These are phyloP conservation scores for Cryoendolithus antarcticus DNA, from an alignment of 2,329 filamentous ascomycete species.

Conservation along the genomic window DNA sequence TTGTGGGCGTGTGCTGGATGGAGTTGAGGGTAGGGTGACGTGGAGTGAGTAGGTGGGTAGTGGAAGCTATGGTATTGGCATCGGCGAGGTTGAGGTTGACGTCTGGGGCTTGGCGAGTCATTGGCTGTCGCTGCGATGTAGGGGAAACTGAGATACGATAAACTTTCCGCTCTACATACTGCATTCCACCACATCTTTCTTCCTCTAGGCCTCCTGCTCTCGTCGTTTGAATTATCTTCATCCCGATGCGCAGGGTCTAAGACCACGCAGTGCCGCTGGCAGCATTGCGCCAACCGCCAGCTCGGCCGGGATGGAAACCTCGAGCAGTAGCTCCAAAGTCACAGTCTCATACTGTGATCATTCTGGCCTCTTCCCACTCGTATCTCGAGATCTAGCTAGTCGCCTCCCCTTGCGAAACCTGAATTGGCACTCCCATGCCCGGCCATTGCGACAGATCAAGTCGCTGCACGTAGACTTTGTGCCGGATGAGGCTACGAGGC, in stretches of 20 bases:
- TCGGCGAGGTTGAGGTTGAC: no score
- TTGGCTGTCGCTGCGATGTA: no score
- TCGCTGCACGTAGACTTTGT: slow-evolving; percentile 82
- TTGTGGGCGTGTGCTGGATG: slow-evolving; percentile 10
- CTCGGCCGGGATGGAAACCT: slow-evolving; percentile 25
- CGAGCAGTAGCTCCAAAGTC: slow-evolving; percentile 37
- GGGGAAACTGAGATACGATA: no score
- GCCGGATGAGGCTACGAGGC: slow-evolving; percentile 28
- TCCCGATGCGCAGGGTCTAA: no score
- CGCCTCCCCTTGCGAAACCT: slow-evolving; percentile 80
- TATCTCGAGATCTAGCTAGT: slow-evolving; percentile 64
- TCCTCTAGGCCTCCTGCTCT: no score
- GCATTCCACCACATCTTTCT: no score
- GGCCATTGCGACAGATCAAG: slow-evolving; percentile 84
- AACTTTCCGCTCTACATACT: no score
- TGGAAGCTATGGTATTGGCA: neutral
- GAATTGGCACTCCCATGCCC: slow-evolving; percentile 90
- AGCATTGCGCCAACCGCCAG: no score
- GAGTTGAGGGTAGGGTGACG: slow-evolving; percentile 1
- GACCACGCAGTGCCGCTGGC: no score
- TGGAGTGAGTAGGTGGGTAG: neutral
- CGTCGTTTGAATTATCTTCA: no score
- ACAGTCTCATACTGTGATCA: slow-evolving; percentile 95
- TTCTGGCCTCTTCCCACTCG: slow-evolving; percentile 69
- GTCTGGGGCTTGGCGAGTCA: no score